Evolutionary conservation across 768 basidiomycete genomes (phyloP).

Genomic region (Amanita rimosa): DNA sequence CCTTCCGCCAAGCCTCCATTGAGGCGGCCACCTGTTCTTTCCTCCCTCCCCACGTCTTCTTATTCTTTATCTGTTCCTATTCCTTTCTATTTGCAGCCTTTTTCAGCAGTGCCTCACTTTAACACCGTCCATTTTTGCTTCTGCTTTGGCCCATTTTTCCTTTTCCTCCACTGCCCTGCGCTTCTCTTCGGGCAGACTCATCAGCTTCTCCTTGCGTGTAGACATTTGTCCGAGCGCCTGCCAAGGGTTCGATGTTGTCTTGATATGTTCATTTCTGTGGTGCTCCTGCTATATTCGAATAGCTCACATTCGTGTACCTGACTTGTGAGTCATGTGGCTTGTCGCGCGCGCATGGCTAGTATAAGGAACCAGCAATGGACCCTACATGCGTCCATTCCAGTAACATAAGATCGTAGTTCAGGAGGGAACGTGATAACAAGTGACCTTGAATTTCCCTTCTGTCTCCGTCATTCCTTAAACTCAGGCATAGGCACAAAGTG

Average conservation of each 20-base stretch:
- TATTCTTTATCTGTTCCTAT: conserved; percentile 78
- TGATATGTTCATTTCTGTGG: conserved; percentile 45
- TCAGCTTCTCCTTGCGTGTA: conserved; percentile 64
- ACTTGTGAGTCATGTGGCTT: conserved; percentile 23
- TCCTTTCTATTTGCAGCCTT: conserved; percentile 61
- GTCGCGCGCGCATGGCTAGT: conserved; percentile 11
- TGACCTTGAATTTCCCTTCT: too few relatives aligned
- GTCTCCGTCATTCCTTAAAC: too few relatives aligned
- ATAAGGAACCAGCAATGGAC: too few relatives aligned
- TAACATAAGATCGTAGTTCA: too few relatives aligned
- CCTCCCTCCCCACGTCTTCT: conserved; percentile 80
- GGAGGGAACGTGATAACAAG: too few relatives aligned
- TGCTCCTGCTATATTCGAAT: conserved; percentile 46
- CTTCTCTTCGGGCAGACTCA: conserved; percentile 71
- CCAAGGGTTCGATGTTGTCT: conserved; percentile 69
- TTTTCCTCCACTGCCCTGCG: conserved; percentile 69
- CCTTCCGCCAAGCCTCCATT: too few relatives aligned
- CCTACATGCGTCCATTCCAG: conserved; percentile 42
- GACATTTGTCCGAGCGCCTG: conserved; percentile 79
- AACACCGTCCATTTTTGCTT: conserved; percentile 73
- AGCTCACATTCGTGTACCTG: conserved; percentile 54
- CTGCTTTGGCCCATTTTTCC: conserved; percentile 86
- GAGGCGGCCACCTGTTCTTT: too few relatives aligned
- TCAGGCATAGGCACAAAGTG: too few relatives aligned
- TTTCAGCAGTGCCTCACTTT: conserved; percentile 90